phyloP scores from a whole-genome alignment of 345 rosid genomes.

The Iberis pinnata region DNA sequence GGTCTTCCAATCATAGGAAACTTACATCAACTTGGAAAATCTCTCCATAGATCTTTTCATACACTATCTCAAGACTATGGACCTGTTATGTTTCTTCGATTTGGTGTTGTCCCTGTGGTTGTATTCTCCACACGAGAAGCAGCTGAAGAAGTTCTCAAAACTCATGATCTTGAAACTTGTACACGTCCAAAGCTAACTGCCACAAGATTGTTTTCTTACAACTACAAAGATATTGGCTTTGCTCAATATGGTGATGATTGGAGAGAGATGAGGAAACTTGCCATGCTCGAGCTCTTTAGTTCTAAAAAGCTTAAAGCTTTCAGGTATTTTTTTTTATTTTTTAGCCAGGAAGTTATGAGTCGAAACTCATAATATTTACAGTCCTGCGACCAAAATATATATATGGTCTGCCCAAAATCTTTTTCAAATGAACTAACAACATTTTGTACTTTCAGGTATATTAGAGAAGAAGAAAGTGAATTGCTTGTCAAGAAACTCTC shows the following conservation, averaged over 20 bases:
- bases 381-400: too few species aligned
- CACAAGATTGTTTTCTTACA: conserved; percentile 25
- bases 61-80: conserved; percentile 40
- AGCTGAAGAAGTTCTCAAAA: conserved; percentile 35
- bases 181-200: conserved; percentile 30
- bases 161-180: conserved; percentile 34
- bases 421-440: too few species aligned
- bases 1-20: conserved; percentile 40
- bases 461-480: conserved; percentile 37
- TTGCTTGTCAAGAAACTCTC: conserved; percentile 23
- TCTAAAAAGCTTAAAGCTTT: conserved; percentile 35
- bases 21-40: conserved; percentile 38
- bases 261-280: conserved; percentile 34
- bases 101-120: conserved; percentile 36
- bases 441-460: conserved; percentile 30
- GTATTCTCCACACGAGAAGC: conserved; percentile 41
- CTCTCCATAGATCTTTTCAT: conserved; percentile 32
- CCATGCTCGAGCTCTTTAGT: conserved; percentile 38
- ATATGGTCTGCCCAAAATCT: too few species aligned
- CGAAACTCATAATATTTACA: too few species aligned
- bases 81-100: conserved; percentile 37
- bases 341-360: too few species aligned
- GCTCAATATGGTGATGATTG: conserved; percentile 35
- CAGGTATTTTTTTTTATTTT: conserved; percentile 18
- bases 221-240: conserved; percentile 33